A percentile compares a stretch with the other conserved stretches of the same genome.
These are phyloP conservation scores for Chrysopogon serrulatus DNA, from an alignment of 176 grass and related monocot genomes.

Conservation along the genomic window DNA sequence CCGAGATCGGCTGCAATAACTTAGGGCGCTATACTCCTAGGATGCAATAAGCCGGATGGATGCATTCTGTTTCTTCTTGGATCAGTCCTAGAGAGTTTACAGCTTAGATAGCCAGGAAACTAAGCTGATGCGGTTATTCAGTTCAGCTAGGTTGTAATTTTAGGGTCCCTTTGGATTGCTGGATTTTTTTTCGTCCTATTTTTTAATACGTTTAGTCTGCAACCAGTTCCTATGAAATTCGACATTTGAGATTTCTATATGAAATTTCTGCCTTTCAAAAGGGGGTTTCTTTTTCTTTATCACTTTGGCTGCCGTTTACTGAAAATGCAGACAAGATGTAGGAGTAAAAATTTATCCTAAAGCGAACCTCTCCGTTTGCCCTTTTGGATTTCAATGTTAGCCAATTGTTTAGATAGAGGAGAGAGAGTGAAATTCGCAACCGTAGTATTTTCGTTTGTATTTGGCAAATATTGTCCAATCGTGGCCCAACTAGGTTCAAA, in stretches of 20 bases:
- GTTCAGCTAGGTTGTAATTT: neutral
- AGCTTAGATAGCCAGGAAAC: neutral
- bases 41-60: constrained; percentile 28
- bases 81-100: constrained; percentile 10
- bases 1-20: constrained; percentile 10
- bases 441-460: no score
- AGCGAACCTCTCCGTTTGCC: neutral
- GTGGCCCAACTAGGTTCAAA: no score
- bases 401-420: no score
- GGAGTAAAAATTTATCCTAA: neutral
- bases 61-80: constrained; percentile 7
- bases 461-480: no score
- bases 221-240: no score
- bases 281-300: no score
- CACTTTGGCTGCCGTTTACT: neutral
- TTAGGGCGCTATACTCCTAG: neutral
- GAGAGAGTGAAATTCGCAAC: no score
- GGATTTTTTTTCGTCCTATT: no score
- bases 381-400: neutral
- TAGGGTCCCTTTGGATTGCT: no score
- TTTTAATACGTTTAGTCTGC: neutral
- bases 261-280: no score
- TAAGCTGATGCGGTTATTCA: constrained; percentile 12
- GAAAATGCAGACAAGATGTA: constrained; percentile 19
- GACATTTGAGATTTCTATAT: no score